A percentile compares a stretch with the other conserved stretches of the same genome.
Evolutionary conservation across 148 eudicot species (phyloP).

Genomic region (Heliamphora exappendiculata): DNA sequence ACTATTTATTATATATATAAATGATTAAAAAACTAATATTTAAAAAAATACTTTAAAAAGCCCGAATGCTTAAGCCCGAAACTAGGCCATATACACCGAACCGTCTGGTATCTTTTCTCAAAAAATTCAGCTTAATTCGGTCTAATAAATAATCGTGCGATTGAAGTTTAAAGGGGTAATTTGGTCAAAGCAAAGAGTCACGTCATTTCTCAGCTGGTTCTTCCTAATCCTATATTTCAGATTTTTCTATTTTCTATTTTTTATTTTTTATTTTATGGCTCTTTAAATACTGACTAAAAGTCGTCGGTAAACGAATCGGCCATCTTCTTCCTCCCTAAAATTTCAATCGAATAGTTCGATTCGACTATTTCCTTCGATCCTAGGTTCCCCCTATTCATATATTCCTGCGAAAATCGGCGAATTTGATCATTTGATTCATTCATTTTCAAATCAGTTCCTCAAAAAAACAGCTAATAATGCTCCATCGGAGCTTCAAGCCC

Average conservation of each 20-base stretch:
- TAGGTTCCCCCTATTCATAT: neutral
- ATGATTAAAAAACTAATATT: no score
- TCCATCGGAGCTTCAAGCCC: constrained; percentile 72
- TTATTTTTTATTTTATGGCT: neutral
- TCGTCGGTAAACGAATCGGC: neutral
- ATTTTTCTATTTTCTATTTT: no score
- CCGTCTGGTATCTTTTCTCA: neutral
- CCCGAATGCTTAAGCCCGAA: no score
- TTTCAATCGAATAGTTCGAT: neutral
- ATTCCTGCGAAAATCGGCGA: neutral
- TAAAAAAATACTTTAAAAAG: no score
- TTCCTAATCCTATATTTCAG: neutral
- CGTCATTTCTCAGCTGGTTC: neutral
- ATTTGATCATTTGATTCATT: neutral
- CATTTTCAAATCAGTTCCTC: neutral
- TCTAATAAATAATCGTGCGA: no score
- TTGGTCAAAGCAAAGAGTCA: neutral
- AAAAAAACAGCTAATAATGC: constrained; percentile 28
- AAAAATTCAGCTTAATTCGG: no score
- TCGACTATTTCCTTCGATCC: neutral
- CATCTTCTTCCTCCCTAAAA: neutral
- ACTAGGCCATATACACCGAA: no score
- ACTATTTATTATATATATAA: no score
- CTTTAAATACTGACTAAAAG: neutral
- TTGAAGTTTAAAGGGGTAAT: neutral